A percentile compares a stretch with the other conserved stretches of the same genome.
phyloP scores from a whole-genome alignment of 805 yeast species.

The Monosporozyma aerobia region DNA sequence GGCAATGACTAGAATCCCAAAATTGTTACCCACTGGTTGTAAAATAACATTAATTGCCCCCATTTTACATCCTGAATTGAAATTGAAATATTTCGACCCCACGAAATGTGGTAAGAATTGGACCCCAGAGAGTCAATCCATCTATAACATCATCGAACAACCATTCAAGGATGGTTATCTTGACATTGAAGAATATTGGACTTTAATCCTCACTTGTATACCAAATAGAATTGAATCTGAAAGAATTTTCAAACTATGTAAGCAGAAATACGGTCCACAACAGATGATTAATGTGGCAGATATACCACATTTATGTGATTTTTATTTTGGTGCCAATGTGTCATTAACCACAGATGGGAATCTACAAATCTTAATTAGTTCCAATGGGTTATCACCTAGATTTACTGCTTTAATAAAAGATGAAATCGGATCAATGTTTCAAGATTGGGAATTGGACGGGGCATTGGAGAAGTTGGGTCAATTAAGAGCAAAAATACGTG shows the following conservation, averaged over 20 bases:
- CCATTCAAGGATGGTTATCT: not conserved
- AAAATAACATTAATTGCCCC: constrained; percentile 25
- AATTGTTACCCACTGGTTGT: constrained; percentile 27
- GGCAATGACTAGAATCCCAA: constrained; percentile 24
- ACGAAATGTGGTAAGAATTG: not conserved
- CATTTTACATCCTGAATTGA: constrained; percentile 10
- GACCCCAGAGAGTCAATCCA: constrained; percentile 1
- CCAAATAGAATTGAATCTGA: constrained; percentile 19
- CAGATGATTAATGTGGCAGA: constrained; percentile 31
- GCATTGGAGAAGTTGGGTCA: constrained; percentile 20
- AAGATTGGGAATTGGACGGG: constrained; percentile 14
- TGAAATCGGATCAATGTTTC: constrained; percentile 15
- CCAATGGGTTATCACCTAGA: constrained; percentile 29
- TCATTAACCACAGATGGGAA: constrained; percentile 5
- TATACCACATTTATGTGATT: constrained; percentile 28
- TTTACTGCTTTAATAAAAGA: constrained; percentile 23
- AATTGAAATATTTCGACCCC: constrained; percentile 1
- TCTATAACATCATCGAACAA: not conserved
- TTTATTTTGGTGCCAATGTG: constrained; percentile 29
- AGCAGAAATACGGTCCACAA: constrained; percentile 17
- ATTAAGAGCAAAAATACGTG: constrained; percentile 17
- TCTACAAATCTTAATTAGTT: constrained; percentile 21
- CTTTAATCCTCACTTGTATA: constrained; percentile 24
- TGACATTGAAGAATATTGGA: constrained; percentile 12
- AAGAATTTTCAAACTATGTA: constrained; percentile 17